Percentiles rank a stretch among this genome's conserved stretches.
Evolutionary conservation across 257 asterid species (phyloP).

Genomic region (Ocimum tenuiflorum): DNA sequence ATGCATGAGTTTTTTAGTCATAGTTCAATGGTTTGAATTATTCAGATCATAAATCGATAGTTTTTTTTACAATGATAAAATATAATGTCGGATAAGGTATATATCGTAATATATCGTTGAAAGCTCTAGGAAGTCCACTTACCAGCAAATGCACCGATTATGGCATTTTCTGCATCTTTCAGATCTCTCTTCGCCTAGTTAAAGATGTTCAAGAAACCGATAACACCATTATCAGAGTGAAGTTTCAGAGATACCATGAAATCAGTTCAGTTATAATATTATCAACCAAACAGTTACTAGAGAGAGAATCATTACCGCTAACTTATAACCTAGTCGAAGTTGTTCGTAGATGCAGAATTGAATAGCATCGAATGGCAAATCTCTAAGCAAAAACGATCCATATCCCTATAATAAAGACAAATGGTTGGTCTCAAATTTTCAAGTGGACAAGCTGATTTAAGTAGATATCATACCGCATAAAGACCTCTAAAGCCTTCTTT

Average conservation of each 20-base stretch:
- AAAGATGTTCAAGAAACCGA: too few relatives aligned
- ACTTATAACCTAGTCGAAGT: constrained; percentile 81
- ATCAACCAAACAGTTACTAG: neutral
- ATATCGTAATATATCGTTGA: constrained; percentile 3
- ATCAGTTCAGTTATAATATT: neutral
- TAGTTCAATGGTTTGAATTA: too few relatives aligned
- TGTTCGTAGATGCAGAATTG: constrained; percentile 90
- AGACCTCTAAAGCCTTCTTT: constrained; percentile 89
- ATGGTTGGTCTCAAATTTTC: neutral
- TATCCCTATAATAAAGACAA: constrained; percentile 50
- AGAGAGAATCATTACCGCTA: constrained; percentile 56
- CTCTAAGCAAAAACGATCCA: constrained; percentile 75
- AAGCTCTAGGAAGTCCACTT: constrained; percentile 20
- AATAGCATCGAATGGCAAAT: constrained; percentile 72
- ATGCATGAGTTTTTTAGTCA: too few relatives aligned
- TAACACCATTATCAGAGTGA: too few relatives aligned
- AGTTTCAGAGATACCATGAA: too few relatives aligned
- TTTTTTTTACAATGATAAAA: too few relatives aligned
- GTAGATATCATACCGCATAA: constrained; percentile 82
- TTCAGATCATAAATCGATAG: too few relatives aligned
- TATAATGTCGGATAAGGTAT: neutral
- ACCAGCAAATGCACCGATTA: constrained; percentile 96
- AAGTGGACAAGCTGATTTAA: too few relatives aligned
- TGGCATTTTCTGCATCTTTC: constrained; percentile 82
- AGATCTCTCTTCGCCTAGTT: constrained; percentile 87